phyloP scores from a whole-genome alignment of 2,329 filamentous ascomycete species.

The Decorospora gaudefroyi region DNA sequence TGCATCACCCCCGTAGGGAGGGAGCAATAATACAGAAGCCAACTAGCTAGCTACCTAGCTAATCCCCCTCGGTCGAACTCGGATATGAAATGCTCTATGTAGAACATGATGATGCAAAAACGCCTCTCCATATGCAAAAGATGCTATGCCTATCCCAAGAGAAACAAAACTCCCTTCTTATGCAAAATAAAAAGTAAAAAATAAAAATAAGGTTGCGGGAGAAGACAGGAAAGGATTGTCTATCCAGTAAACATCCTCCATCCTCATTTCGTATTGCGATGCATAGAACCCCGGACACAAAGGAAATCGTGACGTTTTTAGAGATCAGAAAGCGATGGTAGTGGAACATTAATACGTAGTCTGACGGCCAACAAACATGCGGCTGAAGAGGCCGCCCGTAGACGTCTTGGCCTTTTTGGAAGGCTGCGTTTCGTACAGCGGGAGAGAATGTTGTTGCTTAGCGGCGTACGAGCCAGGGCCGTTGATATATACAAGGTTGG shows the following conservation, averaged over 20 bases:
- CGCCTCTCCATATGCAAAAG: no score
- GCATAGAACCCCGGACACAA: slow-evolving; percentile 17
- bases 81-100: no score
- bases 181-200: no score
- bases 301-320: slow-evolving; percentile 26
- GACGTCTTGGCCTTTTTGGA: slow-evolving; percentile 49
- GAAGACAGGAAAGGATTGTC: slow-evolving; percentile 15
- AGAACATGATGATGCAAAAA: slow-evolving; percentile 11
- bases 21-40: no score
- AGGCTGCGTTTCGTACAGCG: slow-evolving; percentile 48
- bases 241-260: slow-evolving; percentile 17
- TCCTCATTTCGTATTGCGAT: slow-evolving; percentile 8
- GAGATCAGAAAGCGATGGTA: slow-evolving; percentile 32
- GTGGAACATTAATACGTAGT: slow-evolving; percentile 38
- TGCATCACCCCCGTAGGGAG: no score
- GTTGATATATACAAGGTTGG: slow-evolving; percentile 53
- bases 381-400: slow-evolving; percentile 46
- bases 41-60: no score
- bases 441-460: slow-evolving; percentile 45
- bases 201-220: no score
- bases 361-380: slow-evolving; percentile 42
- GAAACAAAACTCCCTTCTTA: no score
- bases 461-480: slow-evolving; percentile 30
- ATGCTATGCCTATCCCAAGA: slow-evolving; percentile 13
- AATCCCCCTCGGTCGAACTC: no score